phyloP scores from a whole-genome alignment of 768 basidiomycete genomes.

The Russula sp. region DNA sequence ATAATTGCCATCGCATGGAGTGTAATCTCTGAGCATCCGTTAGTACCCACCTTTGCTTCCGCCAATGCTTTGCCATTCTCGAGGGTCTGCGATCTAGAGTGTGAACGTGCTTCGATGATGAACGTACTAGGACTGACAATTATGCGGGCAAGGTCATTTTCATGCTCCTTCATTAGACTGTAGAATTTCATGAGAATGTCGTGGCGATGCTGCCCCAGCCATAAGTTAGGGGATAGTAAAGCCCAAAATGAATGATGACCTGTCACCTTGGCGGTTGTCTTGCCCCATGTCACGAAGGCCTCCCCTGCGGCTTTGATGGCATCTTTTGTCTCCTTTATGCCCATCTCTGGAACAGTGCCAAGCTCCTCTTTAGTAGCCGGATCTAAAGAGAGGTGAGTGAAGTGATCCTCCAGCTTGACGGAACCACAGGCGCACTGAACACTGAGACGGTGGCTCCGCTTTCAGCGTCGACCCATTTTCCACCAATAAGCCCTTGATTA shows the following conservation, averaged over 20 bases:
- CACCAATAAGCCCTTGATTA: slow-evolving; percentile 75
- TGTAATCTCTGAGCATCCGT: neutral
- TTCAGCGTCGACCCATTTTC: slow-evolving; percentile 82
- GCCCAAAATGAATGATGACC: neutral
- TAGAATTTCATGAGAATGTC: slow-evolving; percentile 80
- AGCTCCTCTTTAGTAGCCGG: slow-evolving; percentile 83
- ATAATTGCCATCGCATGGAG: slow-evolving; percentile 10
- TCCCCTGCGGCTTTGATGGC: slow-evolving; percentile 80
- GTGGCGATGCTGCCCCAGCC: slow-evolving; percentile 60
- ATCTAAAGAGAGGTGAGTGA: slow-evolving; percentile 47
- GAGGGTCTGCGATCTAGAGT: slow-evolving; percentile 54
- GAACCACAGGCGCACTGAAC: slow-evolving; percentile 53
- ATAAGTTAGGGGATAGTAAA: neutral
- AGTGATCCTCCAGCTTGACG: neutral
- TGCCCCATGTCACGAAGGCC: slow-evolving; percentile 84
- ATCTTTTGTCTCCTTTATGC: slow-evolving; percentile 71
- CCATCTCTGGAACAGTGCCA: slow-evolving; percentile 89
- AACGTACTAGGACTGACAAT: slow-evolving; percentile 48
- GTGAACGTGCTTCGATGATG: neutral
- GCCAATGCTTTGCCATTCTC: slow-evolving; percentile 93
- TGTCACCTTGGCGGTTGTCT: slow-evolving; percentile 79
- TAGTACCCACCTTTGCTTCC: slow-evolving; percentile 65
- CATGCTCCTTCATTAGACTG: slow-evolving; percentile 73
- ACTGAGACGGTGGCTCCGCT: slow-evolving; percentile 71
- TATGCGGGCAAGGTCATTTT: slow-evolving; percentile 83